Conservation (phyloP, 2,329 filamentous ascomycete genomes). For the Thermochaetoides dissita region DNA sequence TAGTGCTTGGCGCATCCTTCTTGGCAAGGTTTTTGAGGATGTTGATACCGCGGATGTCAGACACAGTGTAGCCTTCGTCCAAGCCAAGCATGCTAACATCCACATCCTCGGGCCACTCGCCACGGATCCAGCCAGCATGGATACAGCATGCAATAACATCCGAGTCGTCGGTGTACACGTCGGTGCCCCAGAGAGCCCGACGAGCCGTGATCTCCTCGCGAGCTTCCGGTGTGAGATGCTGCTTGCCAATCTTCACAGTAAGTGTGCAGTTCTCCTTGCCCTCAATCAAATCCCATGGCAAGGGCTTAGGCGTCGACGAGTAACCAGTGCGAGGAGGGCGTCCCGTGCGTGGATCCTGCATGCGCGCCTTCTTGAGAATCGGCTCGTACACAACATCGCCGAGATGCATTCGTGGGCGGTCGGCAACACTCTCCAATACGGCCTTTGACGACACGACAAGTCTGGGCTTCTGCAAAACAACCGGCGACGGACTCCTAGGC, state of each 20-base stretch:
- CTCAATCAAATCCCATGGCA: slow-evolving; percentile 59
- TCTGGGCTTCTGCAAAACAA: slow-evolving; percentile 45
- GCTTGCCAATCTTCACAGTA: slow-evolving; percentile 72
- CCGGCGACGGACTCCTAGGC: slow-evolving; percentile 24
- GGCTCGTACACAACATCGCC: slow-evolving; percentile 74
- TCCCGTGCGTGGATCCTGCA: slow-evolving; percentile 38
- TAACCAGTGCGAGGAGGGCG: slow-evolving; percentile 22
- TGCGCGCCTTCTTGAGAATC: slow-evolving; percentile 39
- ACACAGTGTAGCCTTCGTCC: slow-evolving; percentile 22
- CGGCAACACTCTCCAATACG: slow-evolving; percentile 57
- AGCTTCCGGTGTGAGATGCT: slow-evolving; percentile 55
- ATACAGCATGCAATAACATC: slow-evolving; percentile 87
- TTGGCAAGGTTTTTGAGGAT: slow-evolving; percentile 15
- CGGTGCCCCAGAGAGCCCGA: slow-evolving; percentile 79
- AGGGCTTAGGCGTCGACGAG: slow-evolving; percentile 47
- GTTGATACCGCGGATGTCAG: slow-evolving; percentile 18
- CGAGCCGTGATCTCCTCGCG: slow-evolving; percentile 74
- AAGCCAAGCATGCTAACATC: slow-evolving; percentile 54
- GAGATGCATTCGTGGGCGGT: slow-evolving; percentile 63
- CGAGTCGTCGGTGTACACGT: slow-evolving; percentile 91
- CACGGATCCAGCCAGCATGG: slow-evolving; percentile 81
- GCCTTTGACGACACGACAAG: slow-evolving; percentile 54
- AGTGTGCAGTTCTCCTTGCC: slow-evolving; percentile 79
- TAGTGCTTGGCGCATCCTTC: slow-evolving; percentile 12
- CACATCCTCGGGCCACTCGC: slow-evolving; percentile 71